Conservation (phyloP, 192 early-diverging fungal species). For the Linnemannia zychae region DNA sequence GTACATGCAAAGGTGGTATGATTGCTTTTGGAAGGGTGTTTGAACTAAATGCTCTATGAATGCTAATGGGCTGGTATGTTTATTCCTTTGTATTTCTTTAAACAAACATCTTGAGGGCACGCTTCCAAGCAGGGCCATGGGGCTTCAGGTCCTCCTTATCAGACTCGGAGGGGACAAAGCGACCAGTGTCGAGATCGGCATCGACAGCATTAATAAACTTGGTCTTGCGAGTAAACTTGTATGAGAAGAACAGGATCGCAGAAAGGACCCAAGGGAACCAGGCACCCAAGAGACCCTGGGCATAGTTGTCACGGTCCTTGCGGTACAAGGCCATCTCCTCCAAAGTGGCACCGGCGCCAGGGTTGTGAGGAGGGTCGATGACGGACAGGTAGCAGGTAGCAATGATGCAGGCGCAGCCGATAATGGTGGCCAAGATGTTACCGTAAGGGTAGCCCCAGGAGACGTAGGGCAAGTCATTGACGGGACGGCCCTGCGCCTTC, state of each 20-base stretch:
- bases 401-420: slow-evolving; percentile 75
- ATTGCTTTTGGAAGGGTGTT: not conserved
- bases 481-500: slow-evolving; percentile 75
- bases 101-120: slow-evolving; percentile 17
- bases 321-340: not conserved
- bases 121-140: slow-evolving; percentile 38
- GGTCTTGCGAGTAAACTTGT: slow-evolving; percentile 65
- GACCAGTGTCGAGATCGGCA: slow-evolving; percentile 72
- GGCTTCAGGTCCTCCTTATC: slow-evolving; percentile 39
- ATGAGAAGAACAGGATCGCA: slow-evolving; percentile 62
- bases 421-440: slow-evolving; percentile 69
- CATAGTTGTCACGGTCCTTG: not conserved
- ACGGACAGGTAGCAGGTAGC: slow-evolving; percentile 60
- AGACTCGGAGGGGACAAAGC: slow-evolving; percentile 51
- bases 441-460: slow-evolving; percentile 65
- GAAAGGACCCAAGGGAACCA: slow-evolving; percentile 54
- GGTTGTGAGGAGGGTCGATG: slow-evolving; percentile 57
- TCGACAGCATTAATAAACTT: slow-evolving; percentile 66
- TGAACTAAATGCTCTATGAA: not conserved
- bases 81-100: slow-evolving; percentile 6
- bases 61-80: not conserved
- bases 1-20: slow-evolving; percentile 2
- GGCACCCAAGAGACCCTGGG: slow-evolving; percentile 35
- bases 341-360: slow-evolving; percentile 9
- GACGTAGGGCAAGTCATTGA: slow-evolving; percentile 69